Base-by-base conservation (phyloP, 352 stramenopile species). In the Pythium aquatile region DNA sequence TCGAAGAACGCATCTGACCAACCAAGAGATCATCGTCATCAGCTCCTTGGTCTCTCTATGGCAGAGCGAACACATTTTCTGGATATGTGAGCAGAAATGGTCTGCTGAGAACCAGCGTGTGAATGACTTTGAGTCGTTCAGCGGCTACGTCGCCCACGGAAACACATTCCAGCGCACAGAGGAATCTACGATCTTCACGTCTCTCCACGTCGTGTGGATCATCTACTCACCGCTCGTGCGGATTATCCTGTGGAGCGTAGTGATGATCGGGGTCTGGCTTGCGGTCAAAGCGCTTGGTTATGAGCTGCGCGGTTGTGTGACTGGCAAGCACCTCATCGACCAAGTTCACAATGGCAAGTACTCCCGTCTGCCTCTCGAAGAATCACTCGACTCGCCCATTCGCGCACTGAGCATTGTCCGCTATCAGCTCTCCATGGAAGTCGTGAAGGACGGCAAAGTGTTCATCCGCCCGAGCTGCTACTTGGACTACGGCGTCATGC, bases 391-490 rank as follows among this genome's bases (percentile, higher is more conserved):
- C 20, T 58, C 56, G 9, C 63, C 68, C 0, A 75, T 75, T 5
- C 52, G 68, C 16, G 63, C 68, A 32, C 62, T 42, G 13, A 75
- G 64, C 29, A 49, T 75, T 51, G 35, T 75, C 6, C 68, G 68
- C 1, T 55, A 70, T 14, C 52, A 54, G 7, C 55, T 73, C 9
- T 58, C 24, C 7, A 66, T 75, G 64, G 65, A 75, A 52, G 63
- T 73, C 33, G 56, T 70, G 2, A 64, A 66, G n/a, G 53, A 65
- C 30, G 65, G 60, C 7, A 59, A 67, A 49, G 17, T 39, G 30
- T 72, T 70, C 59, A 62, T 75, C 8, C 69, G 65, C 3, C 69
- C 60, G 20, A 75, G 60, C 24, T 75, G 69, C 57, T 75, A 75
- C 46, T 42, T 75, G 49, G 69, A 75, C 33, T 73, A 59, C n/a